Conservation (phyloP, 306 rosid genomes). For the Medicago truncatula region MtrunA17r5.0-ANR NC_053046.1:19138001-19138500, state of each 20-base stretch:
- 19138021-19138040: conserved; percentile 48
- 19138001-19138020: conserved; percentile 65
- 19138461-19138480: conserved; percentile 75
- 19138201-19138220: neutral
- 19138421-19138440: neutral
- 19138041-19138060: neutral
- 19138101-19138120: too few species aligned
- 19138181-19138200: too few species aligned
- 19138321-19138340: conserved; percentile 32
- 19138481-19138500: conserved; percentile 64
- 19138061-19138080: too few species aligned
- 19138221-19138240: conserved; percentile 42
- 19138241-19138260: conserved; percentile 55
- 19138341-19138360: neutral
- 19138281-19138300: conserved; percentile 52
- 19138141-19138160: too few species aligned
- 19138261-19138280: conserved; percentile 49
- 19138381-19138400: too few species aligned
- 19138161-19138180: too few species aligned
- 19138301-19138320: conserved; percentile 65
- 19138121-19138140: too few species aligned
- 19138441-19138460: conserved; percentile 62
- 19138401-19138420: neutral
- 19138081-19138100: too few species aligned
- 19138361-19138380: too few species aligned